Evolutionary conservation across 805 yeast genomes (phyloP).

Genomic region (Wickerhamomyces chambardii): DNA sequence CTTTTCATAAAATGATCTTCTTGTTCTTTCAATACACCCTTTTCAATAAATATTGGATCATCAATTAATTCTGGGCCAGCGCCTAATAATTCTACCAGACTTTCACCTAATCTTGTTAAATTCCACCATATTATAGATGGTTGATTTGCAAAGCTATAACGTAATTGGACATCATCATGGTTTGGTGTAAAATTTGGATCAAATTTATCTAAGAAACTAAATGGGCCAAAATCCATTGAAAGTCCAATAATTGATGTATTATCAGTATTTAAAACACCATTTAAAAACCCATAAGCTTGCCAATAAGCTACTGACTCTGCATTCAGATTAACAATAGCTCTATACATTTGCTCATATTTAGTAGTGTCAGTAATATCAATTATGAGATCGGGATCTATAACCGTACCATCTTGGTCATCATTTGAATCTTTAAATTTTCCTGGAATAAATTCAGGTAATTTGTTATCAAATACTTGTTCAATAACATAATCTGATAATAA

Average conservation of each 20-base stretch:
- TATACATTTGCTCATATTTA: slow-evolving; percentile 61
- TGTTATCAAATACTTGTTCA: slow-evolving; percentile 41
- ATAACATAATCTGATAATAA: slow-evolving; percentile 67
- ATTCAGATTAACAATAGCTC: slow-evolving; percentile 64
- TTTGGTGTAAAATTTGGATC: slow-evolving; percentile 82
- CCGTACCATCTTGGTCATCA: slow-evolving; percentile 13
- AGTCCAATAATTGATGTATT: slow-evolving; percentile 86
- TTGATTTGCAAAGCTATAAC: slow-evolving; percentile 78
- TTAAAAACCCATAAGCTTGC: slow-evolving; percentile 88
- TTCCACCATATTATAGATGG: slow-evolving; percentile 95
- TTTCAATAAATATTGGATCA: slow-evolving; percentile 28
- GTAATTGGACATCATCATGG: slow-evolving; percentile 64
- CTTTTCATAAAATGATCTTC: slow-evolving; percentile 43
- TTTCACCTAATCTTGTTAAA: slow-evolving; percentile 75
- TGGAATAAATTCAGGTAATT: slow-evolving; percentile 18
- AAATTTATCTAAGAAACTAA: slow-evolving; percentile 80
- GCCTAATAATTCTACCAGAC: slow-evolving; percentile 73
- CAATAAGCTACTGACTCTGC: slow-evolving; percentile 74
- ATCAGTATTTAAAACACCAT: slow-evolving; percentile 93
- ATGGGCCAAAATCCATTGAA: slow-evolving; percentile 92
- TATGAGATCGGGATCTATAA: slow-evolving; percentile 10
- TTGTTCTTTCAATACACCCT: slow-evolving; percentile 37
- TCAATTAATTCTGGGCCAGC: slow-evolving; percentile 47
- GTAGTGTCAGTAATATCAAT: slow-evolving; percentile 30
- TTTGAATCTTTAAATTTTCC: slow-evolving; percentile 9